Evolutionary conservation across 1,284 basidiomycete species (phyloP).

Genomic region (Tranzscheliella williamsii): DNA sequence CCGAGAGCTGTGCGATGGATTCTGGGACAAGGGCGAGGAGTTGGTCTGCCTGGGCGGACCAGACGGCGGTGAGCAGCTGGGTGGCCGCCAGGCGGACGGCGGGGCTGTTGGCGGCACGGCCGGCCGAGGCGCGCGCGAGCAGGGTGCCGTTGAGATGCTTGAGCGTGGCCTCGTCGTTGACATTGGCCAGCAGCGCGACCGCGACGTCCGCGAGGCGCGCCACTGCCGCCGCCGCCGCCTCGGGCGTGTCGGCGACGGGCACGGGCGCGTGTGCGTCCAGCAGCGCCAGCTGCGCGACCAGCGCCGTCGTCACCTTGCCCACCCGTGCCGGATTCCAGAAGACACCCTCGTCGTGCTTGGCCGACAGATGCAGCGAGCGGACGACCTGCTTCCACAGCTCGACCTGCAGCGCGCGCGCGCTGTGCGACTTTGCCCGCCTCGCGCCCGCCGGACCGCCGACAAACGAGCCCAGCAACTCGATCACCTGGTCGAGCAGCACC

Average conservation of each 20-base stretch:
- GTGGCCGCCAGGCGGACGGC: constrained; percentile 68
- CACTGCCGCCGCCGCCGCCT: neutral
- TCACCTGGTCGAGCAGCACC: constrained; percentile 71
- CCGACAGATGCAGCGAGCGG: constrained; percentile 71
- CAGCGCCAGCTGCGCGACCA: constrained; percentile 69
- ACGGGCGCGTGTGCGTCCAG: constrained; percentile 1
- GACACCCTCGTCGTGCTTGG: constrained; percentile 79
- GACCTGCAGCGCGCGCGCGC: constrained; percentile 18
- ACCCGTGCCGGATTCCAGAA: constrained; percentile 87
- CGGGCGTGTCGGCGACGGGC: neutral
- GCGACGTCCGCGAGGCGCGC: constrained; percentile 62
- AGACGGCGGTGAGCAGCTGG: constrained; percentile 72
- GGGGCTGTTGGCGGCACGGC: constrained; percentile 64
- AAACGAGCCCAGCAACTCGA: constrained; percentile 68
- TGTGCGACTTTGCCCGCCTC: too few species aligned
- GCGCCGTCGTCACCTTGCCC: constrained; percentile 67
- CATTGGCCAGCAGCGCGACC: constrained; percentile 67
- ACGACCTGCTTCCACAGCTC: constrained; percentile 72
- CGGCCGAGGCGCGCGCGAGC: constrained; percentile 71
- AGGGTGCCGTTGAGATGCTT: constrained; percentile 80
- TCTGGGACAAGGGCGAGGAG: constrained; percentile 65
- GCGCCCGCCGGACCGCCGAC: too few species aligned
- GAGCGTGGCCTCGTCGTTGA: constrained; percentile 68
- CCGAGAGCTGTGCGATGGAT: constrained; percentile 65
- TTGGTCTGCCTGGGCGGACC: constrained; percentile 69